These are phyloP conservation scores for Linum lewisii DNA, from an alignment of 345 rosid genomes.

Conservation along the genomic window DNA sequence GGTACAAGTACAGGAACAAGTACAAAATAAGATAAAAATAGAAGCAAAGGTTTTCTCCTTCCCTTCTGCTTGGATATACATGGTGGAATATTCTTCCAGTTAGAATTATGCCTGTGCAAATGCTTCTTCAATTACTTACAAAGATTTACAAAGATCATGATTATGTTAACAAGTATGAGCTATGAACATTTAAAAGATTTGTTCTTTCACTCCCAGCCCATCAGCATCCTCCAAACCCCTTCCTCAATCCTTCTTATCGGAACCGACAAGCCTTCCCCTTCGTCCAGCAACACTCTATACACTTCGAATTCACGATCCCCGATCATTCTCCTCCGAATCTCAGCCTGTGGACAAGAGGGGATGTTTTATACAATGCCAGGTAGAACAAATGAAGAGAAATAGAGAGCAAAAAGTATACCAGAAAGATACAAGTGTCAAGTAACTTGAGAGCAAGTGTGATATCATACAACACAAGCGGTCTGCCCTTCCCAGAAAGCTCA, in stretches of 20 bases:
- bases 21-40: no score
- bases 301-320: constrained; percentile 91
- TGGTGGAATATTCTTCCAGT: no score
- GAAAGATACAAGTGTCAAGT: constrained; percentile 71
- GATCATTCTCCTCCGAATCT: constrained; percentile 58
- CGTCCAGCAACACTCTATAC: constrained; percentile 70
- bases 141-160: no score
- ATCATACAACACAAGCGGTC: constrained; percentile 89
- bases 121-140: no score
- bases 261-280: constrained; percentile 48
- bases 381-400: not conserved
- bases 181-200: no score
- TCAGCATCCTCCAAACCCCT: constrained; percentile 74
- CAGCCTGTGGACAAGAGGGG: constrained; percentile 43
- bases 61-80: no score
- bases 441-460: constrained; percentile 75
- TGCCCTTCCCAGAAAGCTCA: constrained; percentile 84
- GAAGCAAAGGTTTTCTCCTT: no score
- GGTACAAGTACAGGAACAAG: no score
- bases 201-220: constrained; percentile 70
- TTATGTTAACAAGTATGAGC: no score
- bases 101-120: no score
- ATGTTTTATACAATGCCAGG: no score
- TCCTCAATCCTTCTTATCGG: constrained; percentile 51
- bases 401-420: constrained; percentile 29